Conservation (phyloP, 345 rosid species). For the Boechera stricta region DNA sequence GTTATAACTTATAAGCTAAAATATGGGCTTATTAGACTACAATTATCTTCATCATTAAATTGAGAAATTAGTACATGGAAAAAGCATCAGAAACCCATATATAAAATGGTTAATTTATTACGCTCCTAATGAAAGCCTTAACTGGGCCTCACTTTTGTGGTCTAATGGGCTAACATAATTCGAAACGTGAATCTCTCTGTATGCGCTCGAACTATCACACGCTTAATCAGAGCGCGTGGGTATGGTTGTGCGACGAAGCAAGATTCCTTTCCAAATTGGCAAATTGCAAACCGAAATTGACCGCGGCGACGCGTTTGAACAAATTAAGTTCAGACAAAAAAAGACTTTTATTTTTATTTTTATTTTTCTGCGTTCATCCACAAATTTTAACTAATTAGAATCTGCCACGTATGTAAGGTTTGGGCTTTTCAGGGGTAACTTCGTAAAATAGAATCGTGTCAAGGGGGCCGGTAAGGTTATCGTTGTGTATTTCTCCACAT, state of each 20-base stretch:
- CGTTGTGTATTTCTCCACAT: conserved; percentile 32
- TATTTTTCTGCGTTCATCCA: background rate
- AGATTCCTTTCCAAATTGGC: conserved; percentile 17
- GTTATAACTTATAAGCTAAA: background rate
- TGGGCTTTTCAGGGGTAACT: background rate
- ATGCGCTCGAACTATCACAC: background rate
- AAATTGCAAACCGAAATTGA: conserved; percentile 12
- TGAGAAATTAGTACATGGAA: background rate
- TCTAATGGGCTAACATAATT: conserved; percentile 18
- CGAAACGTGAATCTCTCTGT: background rate
- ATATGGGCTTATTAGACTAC: background rate
- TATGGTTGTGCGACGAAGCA: background rate
- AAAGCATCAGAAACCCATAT: background rate
- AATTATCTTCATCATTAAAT: background rate
- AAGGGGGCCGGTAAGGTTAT: background rate
- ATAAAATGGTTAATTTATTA: background rate
- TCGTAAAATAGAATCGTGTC: background rate
- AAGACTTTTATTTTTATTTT: no score
- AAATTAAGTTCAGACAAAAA: background rate
- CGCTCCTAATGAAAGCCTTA: background rate
- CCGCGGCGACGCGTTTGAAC: conserved; percentile 33
- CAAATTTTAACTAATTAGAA: background rate
- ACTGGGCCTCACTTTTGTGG: background rate
- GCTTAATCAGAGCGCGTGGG: background rate
- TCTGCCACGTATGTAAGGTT: conserved; percentile 16